phyloP scores from a whole-genome alignment of 305 asterid species.

The Fraxinus platypoda region DNA sequence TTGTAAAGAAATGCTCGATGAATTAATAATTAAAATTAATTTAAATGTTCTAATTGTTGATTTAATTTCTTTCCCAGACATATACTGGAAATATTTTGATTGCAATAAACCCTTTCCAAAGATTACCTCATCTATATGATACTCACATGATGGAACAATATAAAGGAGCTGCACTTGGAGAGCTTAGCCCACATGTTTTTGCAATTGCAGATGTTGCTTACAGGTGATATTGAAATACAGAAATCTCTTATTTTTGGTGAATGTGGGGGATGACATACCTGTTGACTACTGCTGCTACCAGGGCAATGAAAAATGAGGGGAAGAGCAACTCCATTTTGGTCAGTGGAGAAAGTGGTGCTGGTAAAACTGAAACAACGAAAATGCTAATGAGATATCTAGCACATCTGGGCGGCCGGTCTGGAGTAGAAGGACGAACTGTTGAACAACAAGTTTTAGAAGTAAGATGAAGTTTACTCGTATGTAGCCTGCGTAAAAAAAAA shows the following conservation, averaged over 20 bases:
- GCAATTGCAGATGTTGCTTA: constrained; percentile 75
- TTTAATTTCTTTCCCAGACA: constrained; percentile 42
- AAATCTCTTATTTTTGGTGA: background rate
- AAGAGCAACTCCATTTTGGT: constrained; percentile 68
- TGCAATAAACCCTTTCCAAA: constrained; percentile 82
- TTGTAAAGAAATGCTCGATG: background rate
- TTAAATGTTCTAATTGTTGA: background rate
- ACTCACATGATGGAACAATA: constrained; percentile 64
- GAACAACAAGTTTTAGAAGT: constrained; percentile 79
- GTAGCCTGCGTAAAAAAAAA: background rate
- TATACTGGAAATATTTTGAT: constrained; percentile 80
- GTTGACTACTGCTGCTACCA: constrained; percentile 19
- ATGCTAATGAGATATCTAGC: constrained; percentile 79
- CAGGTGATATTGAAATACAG: constrained; percentile 42
- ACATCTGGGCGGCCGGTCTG: constrained; percentile 61
- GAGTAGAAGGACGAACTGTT: constrained; percentile 60
- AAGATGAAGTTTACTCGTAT: constrained; percentile 3
- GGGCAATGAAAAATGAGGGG: constrained; percentile 68
- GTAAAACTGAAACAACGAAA: constrained; percentile 74
- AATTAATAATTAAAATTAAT: background rate
- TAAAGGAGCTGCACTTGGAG: constrained; percentile 65
- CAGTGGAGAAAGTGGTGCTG: constrained; percentile 82
- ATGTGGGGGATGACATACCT: background rate
- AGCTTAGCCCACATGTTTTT: constrained; percentile 75
- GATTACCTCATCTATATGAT: constrained; percentile 63